Percentiles rank a stretch among this genome's conserved stretches.
Evolutionary conservation across 2,329 filamentous ascomycete species (phyloP).

Genomic region (Stemphylium beticola): DNA sequence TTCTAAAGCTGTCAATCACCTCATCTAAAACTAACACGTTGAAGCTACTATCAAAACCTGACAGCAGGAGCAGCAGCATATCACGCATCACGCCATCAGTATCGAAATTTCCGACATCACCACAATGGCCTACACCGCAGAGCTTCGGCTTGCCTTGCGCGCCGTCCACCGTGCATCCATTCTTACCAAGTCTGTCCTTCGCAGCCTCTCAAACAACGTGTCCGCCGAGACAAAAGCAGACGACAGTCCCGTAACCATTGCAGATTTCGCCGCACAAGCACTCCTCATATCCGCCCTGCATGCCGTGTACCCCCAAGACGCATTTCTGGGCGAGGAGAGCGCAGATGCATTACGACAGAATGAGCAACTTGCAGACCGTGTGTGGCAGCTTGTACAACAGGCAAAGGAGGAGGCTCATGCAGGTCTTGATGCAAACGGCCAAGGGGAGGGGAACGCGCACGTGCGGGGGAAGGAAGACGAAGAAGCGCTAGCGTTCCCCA

Average conservation of each 20-base stretch:
- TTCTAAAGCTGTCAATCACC: slow-evolving; percentile 8
- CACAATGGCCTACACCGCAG: slow-evolving; percentile 29
- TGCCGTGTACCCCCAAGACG: slow-evolving; percentile 60
- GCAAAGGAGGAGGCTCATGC: slow-evolving; percentile 39
- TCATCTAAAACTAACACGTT: slow-evolving; percentile 22
- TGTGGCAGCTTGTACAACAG: slow-evolving; percentile 61
- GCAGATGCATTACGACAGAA: slow-evolving; percentile 60
- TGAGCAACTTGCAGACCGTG: slow-evolving; percentile 56
- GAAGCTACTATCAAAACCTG: slow-evolving; percentile 10
- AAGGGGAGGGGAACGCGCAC: slow-evolving; percentile 21
- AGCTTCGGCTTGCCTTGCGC: slow-evolving; percentile 41
- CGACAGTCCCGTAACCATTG: slow-evolving; percentile 66
- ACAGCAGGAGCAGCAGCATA: slow-evolving; percentile 3
- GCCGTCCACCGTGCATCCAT: slow-evolving; percentile 63
- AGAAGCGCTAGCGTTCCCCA: slow-evolving; percentile 42
- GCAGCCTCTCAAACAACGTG: slow-evolving; percentile 54
- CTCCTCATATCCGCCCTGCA: slow-evolving; percentile 65
- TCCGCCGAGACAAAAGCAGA: slow-evolving; percentile 63
- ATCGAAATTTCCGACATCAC: slow-evolving; percentile 2
- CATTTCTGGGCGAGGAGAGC: slow-evolving; percentile 68
- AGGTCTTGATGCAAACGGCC: slow-evolving; percentile 28
- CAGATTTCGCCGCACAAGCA: slow-evolving; percentile 69
- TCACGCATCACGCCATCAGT: slow-evolving; percentile 7
- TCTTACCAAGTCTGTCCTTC: slow-evolving; percentile 63
- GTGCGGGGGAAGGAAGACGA: slow-evolving; percentile 12